Conservation (phyloP, 2,329 filamentous ascomycete genomes). For the Volutella citrinella region DNA sequence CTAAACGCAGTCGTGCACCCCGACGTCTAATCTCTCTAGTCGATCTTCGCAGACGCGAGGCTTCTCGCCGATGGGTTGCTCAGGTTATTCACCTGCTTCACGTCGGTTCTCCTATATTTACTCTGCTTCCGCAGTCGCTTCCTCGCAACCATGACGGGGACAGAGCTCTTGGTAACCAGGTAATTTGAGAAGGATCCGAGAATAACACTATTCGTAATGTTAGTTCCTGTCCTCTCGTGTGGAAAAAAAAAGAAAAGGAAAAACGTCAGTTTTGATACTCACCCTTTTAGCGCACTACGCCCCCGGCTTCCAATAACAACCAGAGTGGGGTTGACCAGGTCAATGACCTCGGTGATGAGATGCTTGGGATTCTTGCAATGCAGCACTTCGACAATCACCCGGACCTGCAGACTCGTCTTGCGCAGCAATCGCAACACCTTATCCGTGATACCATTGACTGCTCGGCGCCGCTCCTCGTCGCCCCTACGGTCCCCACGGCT, state of each 20-base stretch:
- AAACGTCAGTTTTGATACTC: conserved; percentile 40
- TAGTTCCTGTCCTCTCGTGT: not conserved
- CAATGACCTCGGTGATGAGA: conserved; percentile 95
- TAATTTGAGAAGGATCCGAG: conserved; percentile 97
- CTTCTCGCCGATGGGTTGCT: conserved; percentile 64
- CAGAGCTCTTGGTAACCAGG: conserved; percentile 91
- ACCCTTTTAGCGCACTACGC: conserved; percentile 90
- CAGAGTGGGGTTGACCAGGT: conserved; percentile 84
- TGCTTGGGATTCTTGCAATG: conserved; percentile 98
- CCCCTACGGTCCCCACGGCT: conserved; percentile 51
- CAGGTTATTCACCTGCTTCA: conserved; percentile 79
- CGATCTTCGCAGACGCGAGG: conserved; percentile 71
- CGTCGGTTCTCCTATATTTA: conserved; percentile 67
- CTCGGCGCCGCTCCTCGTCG: conserved; percentile 75
- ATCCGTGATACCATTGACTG: conserved; percentile 80
- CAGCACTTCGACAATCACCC: conserved; percentile 91
- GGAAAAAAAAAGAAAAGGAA: too few species aligned
- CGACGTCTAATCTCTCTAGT: too few species aligned
- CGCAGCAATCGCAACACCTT: conserved; percentile 80
- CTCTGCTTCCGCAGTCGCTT: conserved; percentile 86
- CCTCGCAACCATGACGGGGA: conserved; percentile 95
- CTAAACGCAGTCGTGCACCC: too few species aligned
- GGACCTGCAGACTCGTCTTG: conserved; percentile 88
- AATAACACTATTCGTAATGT: conserved; percentile 65
- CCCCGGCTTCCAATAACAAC: conserved; percentile 92